A percentile compares a stretch with the other conserved stretches of the same genome.
These are phyloP conservation scores for Hypoxylon rickii DNA, from an alignment of 495 filamentous ascomycete species.

Conservation along the genomic window DNA sequence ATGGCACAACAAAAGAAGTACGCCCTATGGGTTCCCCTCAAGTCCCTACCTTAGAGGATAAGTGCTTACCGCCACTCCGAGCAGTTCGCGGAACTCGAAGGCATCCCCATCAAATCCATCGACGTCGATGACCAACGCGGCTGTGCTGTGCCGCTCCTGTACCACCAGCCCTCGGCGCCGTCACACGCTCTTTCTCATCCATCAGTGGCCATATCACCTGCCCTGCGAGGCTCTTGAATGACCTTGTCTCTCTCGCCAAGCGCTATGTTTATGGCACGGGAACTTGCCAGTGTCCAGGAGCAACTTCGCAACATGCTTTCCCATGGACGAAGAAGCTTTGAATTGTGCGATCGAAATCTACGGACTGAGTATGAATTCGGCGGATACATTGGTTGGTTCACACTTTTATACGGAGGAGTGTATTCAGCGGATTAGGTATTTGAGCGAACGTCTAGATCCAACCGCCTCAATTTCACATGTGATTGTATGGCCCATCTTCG, in stretches of 20 bases:
- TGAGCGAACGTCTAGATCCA: background rate
- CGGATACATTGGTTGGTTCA: background rate
- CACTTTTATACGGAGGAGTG: background rate
- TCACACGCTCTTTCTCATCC: constrained; percentile 2
- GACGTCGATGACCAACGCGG: background rate
- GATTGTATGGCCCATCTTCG: constrained; percentile 7
- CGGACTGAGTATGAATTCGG: background rate
- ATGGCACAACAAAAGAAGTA: too few relatives aligned
- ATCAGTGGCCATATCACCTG: background rate
- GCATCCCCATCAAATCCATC: background rate
- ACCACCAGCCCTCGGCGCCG: background rate
- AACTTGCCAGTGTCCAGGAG: background rate
- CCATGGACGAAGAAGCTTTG: background rate
- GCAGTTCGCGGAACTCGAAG: background rate
- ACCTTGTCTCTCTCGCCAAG: constrained; percentile 3
- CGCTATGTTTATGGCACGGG: background rate
- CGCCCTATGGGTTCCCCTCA: too few relatives aligned
- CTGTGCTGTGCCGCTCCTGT: background rate
- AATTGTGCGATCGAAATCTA: constrained; percentile 1
- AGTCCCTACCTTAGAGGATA: too few relatives aligned
- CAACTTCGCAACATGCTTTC: background rate
- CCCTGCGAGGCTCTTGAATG: background rate
- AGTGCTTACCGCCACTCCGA: too few relatives aligned
- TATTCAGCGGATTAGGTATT: background rate
- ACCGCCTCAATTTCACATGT: background rate